Evolutionary conservation across 2,329 filamentous ascomycete species (phyloP), one percentile per base, ranked within the genome.

Genomic region (Ascocoryne sarcoides): DNA sequence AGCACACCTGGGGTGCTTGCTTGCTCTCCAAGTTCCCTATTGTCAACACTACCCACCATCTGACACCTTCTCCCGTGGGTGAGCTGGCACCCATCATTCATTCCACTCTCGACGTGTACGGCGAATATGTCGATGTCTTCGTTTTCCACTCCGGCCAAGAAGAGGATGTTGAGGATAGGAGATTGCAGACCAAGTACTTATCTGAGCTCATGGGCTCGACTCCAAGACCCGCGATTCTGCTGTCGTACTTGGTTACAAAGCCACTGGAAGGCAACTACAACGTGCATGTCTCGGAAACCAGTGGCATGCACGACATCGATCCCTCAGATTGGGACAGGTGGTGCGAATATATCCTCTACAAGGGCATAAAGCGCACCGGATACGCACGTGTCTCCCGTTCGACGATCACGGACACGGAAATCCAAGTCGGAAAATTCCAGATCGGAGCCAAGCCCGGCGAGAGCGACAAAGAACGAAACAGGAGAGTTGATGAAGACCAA

Each of bases 101-200:
- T 56, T 92, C 92, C n/a, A 96, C 92, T 0, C 72, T 98, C 23
- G 84, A 95, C 56, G 84, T 89, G 34, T 95, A 96, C 60, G 92
- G 88, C 36, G 80, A 88, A 53, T 67, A 86, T 38, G 76, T 98
- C 8, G 92, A 98, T 54, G 84, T 96, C 2, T 93, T 95, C 47
- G 92, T 98, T 40, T 98, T 98, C 76, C 92, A 98, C 67, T 96
- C 90, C 1, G 92, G 92, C 10, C 92, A 98, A 60, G 90, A 98
- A 64, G 92, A 98, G 63, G 92, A 98, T 55, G 79, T 80, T 0
- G 90, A 96, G 60, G 92, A 98, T 55, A 76, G 92, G 40, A 75
- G 89, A 19, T 71, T 94, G 38, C 92, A 98, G 65, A 77, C 79
- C 1, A 75, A 87, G 59, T 98, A 95, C 57, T 71, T 98, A 7